These are phyloP conservation scores for Ophiostoma ulmi DNA, from an alignment of 2,329 filamentous ascomycete genomes.

Conservation along the genomic window DNA sequence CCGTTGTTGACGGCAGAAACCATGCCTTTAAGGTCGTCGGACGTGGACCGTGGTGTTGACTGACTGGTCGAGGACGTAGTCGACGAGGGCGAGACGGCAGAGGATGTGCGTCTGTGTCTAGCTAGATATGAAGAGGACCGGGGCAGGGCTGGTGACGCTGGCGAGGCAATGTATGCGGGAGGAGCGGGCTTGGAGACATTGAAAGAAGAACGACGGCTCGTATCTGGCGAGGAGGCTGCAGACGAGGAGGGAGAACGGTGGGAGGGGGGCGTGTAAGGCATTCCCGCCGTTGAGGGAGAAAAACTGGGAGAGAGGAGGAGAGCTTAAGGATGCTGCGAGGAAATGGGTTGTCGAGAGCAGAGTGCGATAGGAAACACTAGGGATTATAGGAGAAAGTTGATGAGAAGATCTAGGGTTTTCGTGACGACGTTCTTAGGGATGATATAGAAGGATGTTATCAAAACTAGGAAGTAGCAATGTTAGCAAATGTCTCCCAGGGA, in stretches of 20 bases:
- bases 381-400: conserved; percentile 4
- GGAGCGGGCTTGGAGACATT: conserved; percentile 34
- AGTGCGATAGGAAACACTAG: conserved; percentile 13
- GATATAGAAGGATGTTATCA: neutral
- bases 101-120: conserved; percentile 57
- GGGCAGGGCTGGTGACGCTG: conserved; percentile 51
- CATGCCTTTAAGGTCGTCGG: conserved; percentile 46
- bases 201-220: conserved; percentile 56
- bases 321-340: conserved; percentile 8
- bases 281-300: conserved; percentile 44
- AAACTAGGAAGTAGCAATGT: neutral
- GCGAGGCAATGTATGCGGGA: conserved; percentile 25
- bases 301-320: conserved; percentile 4
- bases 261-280: conserved; percentile 85
- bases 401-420: neutral
- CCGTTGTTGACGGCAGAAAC: conserved; percentile 20
- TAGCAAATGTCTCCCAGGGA: neutral
- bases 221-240: conserved; percentile 50
- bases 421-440: neutral
- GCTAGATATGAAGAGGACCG: conserved; percentile 62
- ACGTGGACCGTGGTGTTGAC: conserved; percentile 46
- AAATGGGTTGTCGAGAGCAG: conserved; percentile 11
- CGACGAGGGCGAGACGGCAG: conserved; percentile 36
- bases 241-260: conserved; percentile 59
- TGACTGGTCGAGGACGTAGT: conserved; percentile 36